phyloP scores from a whole-genome alignment of 768 basidiomycete genomes.

The Gymnopilus dilepis region DNA sequence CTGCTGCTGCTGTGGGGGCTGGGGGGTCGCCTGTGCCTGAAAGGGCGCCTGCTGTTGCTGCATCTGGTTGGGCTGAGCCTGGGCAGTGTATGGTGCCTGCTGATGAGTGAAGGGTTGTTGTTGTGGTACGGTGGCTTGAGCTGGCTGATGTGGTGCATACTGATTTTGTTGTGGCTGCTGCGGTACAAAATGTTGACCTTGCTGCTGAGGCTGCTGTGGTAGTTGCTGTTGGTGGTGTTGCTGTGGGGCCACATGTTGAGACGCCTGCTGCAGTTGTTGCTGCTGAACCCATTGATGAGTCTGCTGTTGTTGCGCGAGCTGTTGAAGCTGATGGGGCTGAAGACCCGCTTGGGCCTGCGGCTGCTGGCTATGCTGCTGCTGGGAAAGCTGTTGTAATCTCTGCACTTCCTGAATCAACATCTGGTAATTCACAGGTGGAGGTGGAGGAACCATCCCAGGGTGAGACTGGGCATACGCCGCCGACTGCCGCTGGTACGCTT shows the following conservation, averaged over 20 bases:
- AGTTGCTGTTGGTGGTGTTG: slow-evolving; percentile 20
- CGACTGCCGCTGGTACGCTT: slow-evolving; percentile 25
- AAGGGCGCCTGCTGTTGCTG: slow-evolving; percentile 7
- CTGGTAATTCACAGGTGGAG: slow-evolving; percentile 24
- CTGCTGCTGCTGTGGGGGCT: slow-evolving; percentile 5
- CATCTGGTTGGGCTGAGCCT: slow-evolving; percentile 1
- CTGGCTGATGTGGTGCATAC: background rate
- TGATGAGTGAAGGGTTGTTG: slow-evolving; percentile 2
- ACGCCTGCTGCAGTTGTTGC: slow-evolving; percentile 20
- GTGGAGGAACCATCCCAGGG: slow-evolving; percentile 18
- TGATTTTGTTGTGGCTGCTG: slow-evolving; percentile 24
- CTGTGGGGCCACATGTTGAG: no score
- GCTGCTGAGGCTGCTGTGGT: slow-evolving; percentile 7
- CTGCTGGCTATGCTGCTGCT: slow-evolving; percentile 15
- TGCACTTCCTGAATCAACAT: slow-evolving; percentile 29
- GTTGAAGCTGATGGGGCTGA: slow-evolving; percentile 16
- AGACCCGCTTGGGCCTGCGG: slow-evolving; percentile 1
- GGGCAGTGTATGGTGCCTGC: background rate
- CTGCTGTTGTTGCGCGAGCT: slow-evolving; percentile 22
- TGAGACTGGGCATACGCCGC: slow-evolving; percentile 21
- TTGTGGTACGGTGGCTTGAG: background rate
- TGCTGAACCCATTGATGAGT: slow-evolving; percentile 20
- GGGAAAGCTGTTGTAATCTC: slow-evolving; percentile 19
- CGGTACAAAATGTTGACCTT: slow-evolving; percentile 4
- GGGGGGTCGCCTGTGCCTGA: background rate